Percentiles rank a stretch among this genome's conserved stretches.
Conservation (phyloP, 306 rosid species). For the Acacia melanoxylon region DNA sequence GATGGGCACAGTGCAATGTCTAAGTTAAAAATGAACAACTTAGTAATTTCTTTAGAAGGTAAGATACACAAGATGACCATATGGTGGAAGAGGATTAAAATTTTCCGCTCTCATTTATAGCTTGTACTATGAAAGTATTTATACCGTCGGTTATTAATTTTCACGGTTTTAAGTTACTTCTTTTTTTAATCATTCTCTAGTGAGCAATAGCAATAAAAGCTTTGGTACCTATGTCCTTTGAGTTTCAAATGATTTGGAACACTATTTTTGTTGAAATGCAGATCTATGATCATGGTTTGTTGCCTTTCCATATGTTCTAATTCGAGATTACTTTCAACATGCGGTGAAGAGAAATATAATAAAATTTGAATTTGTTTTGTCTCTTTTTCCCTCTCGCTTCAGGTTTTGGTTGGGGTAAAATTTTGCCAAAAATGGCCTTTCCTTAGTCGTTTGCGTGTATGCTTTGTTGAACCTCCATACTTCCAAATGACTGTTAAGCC, state of each 20-base stretch:
- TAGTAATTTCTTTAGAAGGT: background rate
- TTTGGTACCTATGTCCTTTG: background rate
- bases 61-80: background rate
- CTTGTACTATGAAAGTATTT: background rate
- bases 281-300: slow-evolving; percentile 46
- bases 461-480: slow-evolving; percentile 96
- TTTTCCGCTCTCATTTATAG: background rate
- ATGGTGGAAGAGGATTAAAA: background rate
- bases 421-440: slow-evolving; percentile 82
- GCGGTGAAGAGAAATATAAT: slow-evolving; percentile 35
- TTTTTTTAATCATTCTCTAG: background rate
- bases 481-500: slow-evolving; percentile 98
- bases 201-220: background rate
- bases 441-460: slow-evolving; percentile 73
- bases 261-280: background rate
- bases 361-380: slow-evolving; percentile 1
- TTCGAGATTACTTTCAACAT: slow-evolving; percentile 82
- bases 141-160: background rate
- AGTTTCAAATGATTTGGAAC: background rate
- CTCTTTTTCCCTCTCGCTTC: slow-evolving; percentile 22
- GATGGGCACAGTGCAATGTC: background rate
- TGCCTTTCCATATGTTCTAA: slow-evolving; percentile 82
- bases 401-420: slow-evolving; percentile 89
- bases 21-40: slow-evolving; percentile 6
- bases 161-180: background rate